These are phyloP conservation scores for Pythium graminicola DNA, from an alignment of 352 stramenopile genomes.

Conservation along the genomic window DNA sequence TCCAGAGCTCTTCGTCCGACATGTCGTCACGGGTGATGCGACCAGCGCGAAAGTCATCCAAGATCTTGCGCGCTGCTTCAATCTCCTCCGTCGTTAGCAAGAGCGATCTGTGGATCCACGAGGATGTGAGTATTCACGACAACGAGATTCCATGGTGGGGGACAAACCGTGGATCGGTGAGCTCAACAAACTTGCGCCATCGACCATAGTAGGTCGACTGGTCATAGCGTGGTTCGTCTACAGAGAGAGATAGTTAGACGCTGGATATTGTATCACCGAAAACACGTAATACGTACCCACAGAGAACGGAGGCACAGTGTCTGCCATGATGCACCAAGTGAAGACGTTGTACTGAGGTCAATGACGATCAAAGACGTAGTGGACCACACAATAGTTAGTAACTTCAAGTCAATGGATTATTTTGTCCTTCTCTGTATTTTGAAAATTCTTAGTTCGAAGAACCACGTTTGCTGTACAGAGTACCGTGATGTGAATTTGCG, in stretches of 20 bases:
- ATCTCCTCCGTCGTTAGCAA: constrained; percentile 64
- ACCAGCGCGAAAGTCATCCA: constrained; percentile 52
- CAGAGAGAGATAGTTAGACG: not conserved
- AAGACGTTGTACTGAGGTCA: not conserved
- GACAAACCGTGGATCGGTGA: constrained; percentile 62
- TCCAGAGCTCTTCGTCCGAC: constrained; percentile 70
- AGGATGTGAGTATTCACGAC: not conserved
- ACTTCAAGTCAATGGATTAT: constrained; percentile 13
- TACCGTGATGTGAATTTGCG: too few relatives aligned
- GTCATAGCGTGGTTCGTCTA: constrained; percentile 73
- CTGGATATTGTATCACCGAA: not conserved
- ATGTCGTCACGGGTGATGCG: constrained; percentile 34
- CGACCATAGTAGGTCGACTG: constrained; percentile 82
- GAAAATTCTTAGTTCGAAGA: too few relatives aligned
- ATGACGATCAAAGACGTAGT: not conserved
- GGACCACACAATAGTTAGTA: constrained; percentile 12
- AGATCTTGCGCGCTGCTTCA: constrained; percentile 39
- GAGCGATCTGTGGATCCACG: constrained; percentile 38
- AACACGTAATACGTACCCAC: constrained; percentile 20
- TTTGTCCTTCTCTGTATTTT: too few relatives aligned
- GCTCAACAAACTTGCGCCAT: constrained; percentile 79
- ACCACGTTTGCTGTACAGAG: too few relatives aligned
- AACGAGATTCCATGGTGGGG: not conserved
- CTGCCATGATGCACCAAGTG: constrained; percentile 1
- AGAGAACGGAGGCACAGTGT: constrained; percentile 31